Conservation (phyloP, 805 yeast genomes). For the Saturnispora galanensis region DNA sequence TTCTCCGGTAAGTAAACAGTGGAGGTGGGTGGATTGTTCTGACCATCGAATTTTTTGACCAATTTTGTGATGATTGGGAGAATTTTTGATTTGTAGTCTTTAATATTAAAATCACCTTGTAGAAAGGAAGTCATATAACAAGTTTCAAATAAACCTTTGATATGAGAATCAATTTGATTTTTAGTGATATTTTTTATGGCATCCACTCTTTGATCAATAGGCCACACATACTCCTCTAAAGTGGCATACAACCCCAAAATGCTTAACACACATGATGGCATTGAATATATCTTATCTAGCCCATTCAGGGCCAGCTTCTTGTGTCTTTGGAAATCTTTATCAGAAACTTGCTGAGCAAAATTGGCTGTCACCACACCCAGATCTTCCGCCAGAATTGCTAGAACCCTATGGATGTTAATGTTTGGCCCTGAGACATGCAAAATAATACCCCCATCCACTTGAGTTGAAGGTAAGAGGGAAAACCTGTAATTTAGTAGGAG, state of each 20-base stretch:
- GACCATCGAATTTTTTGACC: slow-evolving; percentile 11
- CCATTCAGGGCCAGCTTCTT: slow-evolving; percentile 38
- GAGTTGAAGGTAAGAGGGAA: slow-evolving; percentile 44
- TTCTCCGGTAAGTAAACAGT: slow-evolving; percentile 32
- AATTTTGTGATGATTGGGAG: slow-evolving; percentile 11
- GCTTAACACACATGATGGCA: slow-evolving; percentile 39
- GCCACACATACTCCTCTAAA: slow-evolving; percentile 48
- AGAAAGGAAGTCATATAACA: slow-evolving; percentile 34
- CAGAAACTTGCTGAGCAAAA: slow-evolving; percentile 13
- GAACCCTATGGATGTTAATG: slow-evolving; percentile 28
- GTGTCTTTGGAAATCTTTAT: slow-evolving; percentile 34
- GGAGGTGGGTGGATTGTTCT: slow-evolving; percentile 21
- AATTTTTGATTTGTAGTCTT: slow-evolving; percentile 4
- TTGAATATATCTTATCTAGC: slow-evolving; percentile 34
- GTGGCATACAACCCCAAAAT: slow-evolving; percentile 40
- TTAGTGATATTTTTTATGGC: slow-evolving; percentile 41
- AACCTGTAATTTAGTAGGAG: slow-evolving; percentile 48
- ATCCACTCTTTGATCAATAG: slow-evolving; percentile 45
- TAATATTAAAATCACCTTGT: slow-evolving; percentile 38
- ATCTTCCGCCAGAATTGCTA: slow-evolving; percentile 27
- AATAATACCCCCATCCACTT: slow-evolving; percentile 44
- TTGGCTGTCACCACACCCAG: slow-evolving; percentile 19
- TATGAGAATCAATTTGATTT: slow-evolving; percentile 26
- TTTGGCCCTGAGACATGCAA: slow-evolving; percentile 47
- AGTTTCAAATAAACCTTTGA: slow-evolving; percentile 20